Evolutionary conservation across 176 grass and related monocot genomes (phyloP).

Genomic region (maize (Zea mays)): Zm-B73-REFERENCE-NAM-5.0 NC_050098.1:95209501-95210000

Average conservation of each 20-base stretch:
- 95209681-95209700: too few species aligned
- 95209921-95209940: not conserved
- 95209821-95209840: not conserved
- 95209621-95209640: too few species aligned
- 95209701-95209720: constrained; percentile 15
- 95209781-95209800: constrained; percentile 16
- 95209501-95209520: too few species aligned
- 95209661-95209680: too few species aligned
- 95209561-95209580: too few species aligned
- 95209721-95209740: constrained; percentile 7
- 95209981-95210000: constrained; percentile 59
- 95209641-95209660: too few species aligned
- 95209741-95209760: constrained; percentile 27
- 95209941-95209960: constrained; percentile 14
- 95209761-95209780: not conserved
- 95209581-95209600: too few species aligned
- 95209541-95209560: too few species aligned
- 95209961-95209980: constrained; percentile 46
- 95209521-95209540: too few species aligned
- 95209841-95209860: not conserved
- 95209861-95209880: too few species aligned
- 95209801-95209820: constrained; percentile 9
- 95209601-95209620: too few species aligned
- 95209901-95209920: not conserved
- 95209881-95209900: not conserved